Evolutionary conservation across 1,139 yeast genomes (phyloP), one percentile per base, ranked within the genome.

Genomic region (Hemisphaericaspora xylanilytica): DNA sequence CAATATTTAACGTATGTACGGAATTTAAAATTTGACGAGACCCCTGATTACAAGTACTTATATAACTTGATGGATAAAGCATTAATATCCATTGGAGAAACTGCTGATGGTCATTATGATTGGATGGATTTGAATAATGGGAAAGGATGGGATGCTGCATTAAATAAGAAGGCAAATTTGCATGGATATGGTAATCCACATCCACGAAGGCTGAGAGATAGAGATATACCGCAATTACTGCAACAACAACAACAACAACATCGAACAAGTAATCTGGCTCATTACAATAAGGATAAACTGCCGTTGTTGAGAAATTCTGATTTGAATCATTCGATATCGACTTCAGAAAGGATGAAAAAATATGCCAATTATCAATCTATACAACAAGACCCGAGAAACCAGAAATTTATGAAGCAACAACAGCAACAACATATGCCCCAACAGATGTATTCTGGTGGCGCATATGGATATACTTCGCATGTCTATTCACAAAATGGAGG

Each of bases 101-200:
- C 48, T 40, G 80, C 75, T 28, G 89, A 82, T 58, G 85, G 81
- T 13, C 83, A 81, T 53, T 85, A 82, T 53, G 94, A 85, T 58
- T 85, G 94, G 94, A 83, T 84, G 90, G 81, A 81, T 51, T 65
- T 85, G 49, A 85, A 85, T 53, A 81, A 81, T 34, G 94, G 94
- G 38, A 76, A 78, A 55, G 94, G 94, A 30, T 85, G 92, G 92
- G 94, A 85, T 62, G 78, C 85, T 20, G 68, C 85, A 5, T 77
- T 84, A 47, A 85, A 84, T 58, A 85, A 83, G 57, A 85, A 84
- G 59, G 88, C 92, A 41, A 85, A 85, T 51, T 63, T 85, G 44
- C 92, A 85, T 60, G 94, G 94, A 10, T 85, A 85, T 56, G 87
- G 87, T 4, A 80, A 80, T 50, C 86, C 86, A 27, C 80, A 75